Percentiles rank a stretch among this genome's conserved stretches.
phyloP scores from a whole-genome alignment of 2,329 filamentous ascomycete species.

The Sporothrix sp. region DNA sequence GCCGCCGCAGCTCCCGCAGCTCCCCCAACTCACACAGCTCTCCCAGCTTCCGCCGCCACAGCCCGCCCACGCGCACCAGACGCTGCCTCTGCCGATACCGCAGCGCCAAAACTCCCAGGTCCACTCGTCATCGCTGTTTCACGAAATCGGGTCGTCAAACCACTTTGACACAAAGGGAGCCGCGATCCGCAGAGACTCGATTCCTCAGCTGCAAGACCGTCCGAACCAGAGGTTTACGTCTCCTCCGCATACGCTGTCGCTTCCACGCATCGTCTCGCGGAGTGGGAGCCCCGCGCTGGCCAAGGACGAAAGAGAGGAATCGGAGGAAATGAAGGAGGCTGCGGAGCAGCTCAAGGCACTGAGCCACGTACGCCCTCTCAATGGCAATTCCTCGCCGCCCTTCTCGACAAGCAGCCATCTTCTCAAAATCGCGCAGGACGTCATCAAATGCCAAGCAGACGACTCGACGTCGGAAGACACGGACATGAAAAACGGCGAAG shows the following conservation, averaged over 20 bases:
- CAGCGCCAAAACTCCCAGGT: conserved; percentile 1
- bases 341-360: conserved; percentile 57
- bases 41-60: conserved; percentile 10
- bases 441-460: conserved; percentile 13
- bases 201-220: conserved; percentile 11
- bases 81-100: background rate
- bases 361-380: conserved; percentile 50
- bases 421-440: conserved; percentile 15
- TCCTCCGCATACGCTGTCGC: background rate
- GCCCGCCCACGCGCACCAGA: conserved; percentile 6
- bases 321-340: conserved; percentile 60
- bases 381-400: conserved; percentile 22
- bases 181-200: conserved; percentile 7
- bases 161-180: conserved; percentile 7
- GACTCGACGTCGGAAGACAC: conserved; percentile 7
- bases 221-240: conserved; percentile 2
- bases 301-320: conserved; percentile 48
- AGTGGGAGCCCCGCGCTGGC: conserved; percentile 22
- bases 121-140: conserved; percentile 6
- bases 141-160: background rate
- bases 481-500: conserved; percentile 1
- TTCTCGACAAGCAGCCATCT: conserved; percentile 24
- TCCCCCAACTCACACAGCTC: too few relatives aligned
- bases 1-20: conserved; percentile 10
- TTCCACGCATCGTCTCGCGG: conserved; percentile 13